Evolutionary conservation across 2,329 filamentous ascomycete species (phyloP), one percentile per base, ranked within the genome.

Genomic region (Clonostachys rosea): DNA sequence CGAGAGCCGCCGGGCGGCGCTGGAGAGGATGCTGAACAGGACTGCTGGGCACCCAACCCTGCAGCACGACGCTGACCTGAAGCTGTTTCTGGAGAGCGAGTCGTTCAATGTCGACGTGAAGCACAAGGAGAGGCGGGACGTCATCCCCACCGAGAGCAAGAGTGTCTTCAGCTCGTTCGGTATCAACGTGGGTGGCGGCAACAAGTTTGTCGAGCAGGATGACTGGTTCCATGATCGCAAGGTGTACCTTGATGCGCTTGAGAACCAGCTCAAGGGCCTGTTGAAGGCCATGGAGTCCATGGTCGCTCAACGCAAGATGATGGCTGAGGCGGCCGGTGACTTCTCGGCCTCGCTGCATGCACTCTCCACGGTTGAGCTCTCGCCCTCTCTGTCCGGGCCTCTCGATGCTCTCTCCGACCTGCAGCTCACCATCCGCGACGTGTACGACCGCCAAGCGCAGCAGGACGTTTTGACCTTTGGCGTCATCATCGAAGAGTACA

Each of bases 151-250:
- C 40, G 94, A 97, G 69, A 95, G 84, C 71, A 97, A 97, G 70
- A 91, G 94, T 46, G 86, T 97, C 73, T 82, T 97, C 57, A 89
- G 91, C 58, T 89, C 86, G 14, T 78, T 96, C 46, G 89, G 90
- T 18, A 79, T 94, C 52, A 87, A 78, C 52, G 83, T 92, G 24
- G 88, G 91, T 33, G 79, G 84, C 49, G 78, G 83, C 46, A 84
- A 79, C 58, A 99, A 99, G 67, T 99, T 99, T 69, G 84, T 99
- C 37, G 94, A 99, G 68, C 94, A 97, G 62, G 94, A 99, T 64
- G 94, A 99, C 70, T 99, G 92, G 94, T 99, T 99, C 70, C 92
- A 99, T 58, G 94, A 99, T 56, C 90, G 94, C 51, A 89, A 86
- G 59, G 82, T 97, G 47, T 99, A 99, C 61, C 80, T 99, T 11